Base-by-base conservation (phyloP, 2,329 filamentous ascomycete species). In the Boeremia lycopersici region DNA sequence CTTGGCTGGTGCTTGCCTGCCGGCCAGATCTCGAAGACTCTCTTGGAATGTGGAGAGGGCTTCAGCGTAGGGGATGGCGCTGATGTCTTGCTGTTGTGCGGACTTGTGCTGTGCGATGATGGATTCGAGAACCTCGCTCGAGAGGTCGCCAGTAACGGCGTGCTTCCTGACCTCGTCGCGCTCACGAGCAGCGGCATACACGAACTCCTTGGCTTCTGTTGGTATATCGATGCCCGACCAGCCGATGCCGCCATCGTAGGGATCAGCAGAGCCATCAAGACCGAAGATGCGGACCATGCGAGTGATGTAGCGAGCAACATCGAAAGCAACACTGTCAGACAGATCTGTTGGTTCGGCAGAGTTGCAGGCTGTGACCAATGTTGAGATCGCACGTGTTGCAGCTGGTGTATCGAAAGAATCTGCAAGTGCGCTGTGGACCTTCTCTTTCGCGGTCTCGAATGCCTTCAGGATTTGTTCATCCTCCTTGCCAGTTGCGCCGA, bases 321-420 rank as follows among this genome's bases (percentile, higher is more conserved):
- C 78, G 40, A 83, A 74, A 2, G 81, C 78, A 7, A 81, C 78
- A 30, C 75, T 70, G 7, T 78, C 72, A 6, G 81, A 79, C 1
- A 85, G 62, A 6, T 61, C 64, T 26, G 66, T 53, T 38, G 69
- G 69, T 42, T 69, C 68, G 13, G 77, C 75, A 25, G 78, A 79
- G 75, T 96, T 96, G 69, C 89, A 89, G 36, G 89, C 85, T 42
- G 87, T 89, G 58, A 97, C 88, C 23, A 97, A 78, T 51, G 90
- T 86, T 2, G 87, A 85, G 41, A 97, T 88, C n/a, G 86, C 78
- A 43, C 84, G 83, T 89, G 97, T 91, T 5, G 88, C 91, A 45
- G 81, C 79, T 1, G 90, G 86, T 0, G 93, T 97, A 74, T 97
- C 89, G 73, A 97, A 96, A 0, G 92, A 96, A 76, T 96, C 91